Base-by-base conservation (phyloP, 371 early-diverging fungal genomes). In the Gilbertella persicaria region DNA sequence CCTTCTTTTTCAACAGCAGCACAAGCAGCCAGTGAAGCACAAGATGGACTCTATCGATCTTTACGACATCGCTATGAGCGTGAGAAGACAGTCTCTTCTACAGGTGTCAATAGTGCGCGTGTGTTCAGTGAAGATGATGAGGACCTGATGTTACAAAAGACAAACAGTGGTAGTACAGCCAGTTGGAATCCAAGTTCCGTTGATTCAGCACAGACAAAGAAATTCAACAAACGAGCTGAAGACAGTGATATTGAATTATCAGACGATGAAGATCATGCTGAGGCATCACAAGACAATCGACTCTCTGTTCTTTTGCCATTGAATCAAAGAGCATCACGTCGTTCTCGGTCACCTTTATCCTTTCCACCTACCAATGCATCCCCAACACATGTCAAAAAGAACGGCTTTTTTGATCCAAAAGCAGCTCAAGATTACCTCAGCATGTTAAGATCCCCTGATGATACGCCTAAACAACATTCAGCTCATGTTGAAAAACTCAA, bases 201-300 rank as follows among this genome's bases (percentile, higher is more conserved):
- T 10, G 8, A 23, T 12, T 39, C 40, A 19, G 29, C 37, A 12
- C 52, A 42, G 12, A 38, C 38, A n/a, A n/a, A 37, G 24, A 43
- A 48, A 24, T 48, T 40, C 14, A 45, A 39, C 12, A 33, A 47
- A 16, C 50, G 41, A 14, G 29, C 57, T 9, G 74, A 75, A 13
- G 71, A 71, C 16, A 75, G 75, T 29, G 75, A 75, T 54, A 71
- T 75, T 58, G 75, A 75, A 30, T 25, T 75, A 1, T 75, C 75
- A 12, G 75, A 75, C 21, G 72, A 75, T 6, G 75, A 75, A 39
- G 51, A 54, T 17, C 26, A 35, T 4, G 19, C 38, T 50, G 26
- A n/a, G 4, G 17, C 53, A 9, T 28, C 45, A 8, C 40, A 19
- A 7, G 50, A 47, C 6, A 35, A 45, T 14, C 29, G 40, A 17